phyloP scores from a whole-genome alignment of 164 flowering plant genomes.

The Vitis labrusca region DNA sequence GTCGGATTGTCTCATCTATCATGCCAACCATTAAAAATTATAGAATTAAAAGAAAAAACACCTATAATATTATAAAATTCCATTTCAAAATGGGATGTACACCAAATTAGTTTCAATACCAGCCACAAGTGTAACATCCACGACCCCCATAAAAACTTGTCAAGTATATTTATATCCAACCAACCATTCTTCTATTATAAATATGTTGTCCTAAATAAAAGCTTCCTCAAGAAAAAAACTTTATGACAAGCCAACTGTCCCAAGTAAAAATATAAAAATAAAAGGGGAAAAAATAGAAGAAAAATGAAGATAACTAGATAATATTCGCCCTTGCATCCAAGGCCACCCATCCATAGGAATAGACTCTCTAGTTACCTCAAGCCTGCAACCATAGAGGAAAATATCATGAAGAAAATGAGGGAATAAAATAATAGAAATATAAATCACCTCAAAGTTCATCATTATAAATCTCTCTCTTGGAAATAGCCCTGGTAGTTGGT shows the following conservation, averaged over 20 bases:
- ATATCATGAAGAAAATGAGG: too few species aligned
- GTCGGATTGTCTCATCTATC: too few species aligned
- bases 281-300: neutral
- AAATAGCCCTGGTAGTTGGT: too few species aligned
- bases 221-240: neutral
- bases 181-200: conserved; percentile 22
- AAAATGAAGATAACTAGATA: conserved; percentile 30
- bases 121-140: conserved; percentile 8
- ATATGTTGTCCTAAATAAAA: conserved; percentile 9
- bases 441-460: neutral
- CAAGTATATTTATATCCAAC: conserved; percentile 1
- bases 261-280: neutral
- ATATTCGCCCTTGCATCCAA: conserved; percentile 58
- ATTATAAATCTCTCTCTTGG: too few species aligned
- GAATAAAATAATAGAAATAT: neutral
- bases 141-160: neutral
- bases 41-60: neutral
- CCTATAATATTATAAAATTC: neutral
- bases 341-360: conserved; percentile 17
- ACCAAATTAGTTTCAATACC: conserved; percentile 7
- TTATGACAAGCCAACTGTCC: conserved; percentile 9
- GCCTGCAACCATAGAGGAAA: conserved; percentile 31
- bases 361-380: conserved; percentile 14
- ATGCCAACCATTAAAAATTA: too few species aligned
- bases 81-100: neutral